Percentiles rank a stretch among this genome's conserved stretches.
These are phyloP conservation scores for Fusarium pseudocircinatum DNA, from an alignment of 2,329 filamentous ascomycete genomes.

Conservation along the genomic window DNA sequence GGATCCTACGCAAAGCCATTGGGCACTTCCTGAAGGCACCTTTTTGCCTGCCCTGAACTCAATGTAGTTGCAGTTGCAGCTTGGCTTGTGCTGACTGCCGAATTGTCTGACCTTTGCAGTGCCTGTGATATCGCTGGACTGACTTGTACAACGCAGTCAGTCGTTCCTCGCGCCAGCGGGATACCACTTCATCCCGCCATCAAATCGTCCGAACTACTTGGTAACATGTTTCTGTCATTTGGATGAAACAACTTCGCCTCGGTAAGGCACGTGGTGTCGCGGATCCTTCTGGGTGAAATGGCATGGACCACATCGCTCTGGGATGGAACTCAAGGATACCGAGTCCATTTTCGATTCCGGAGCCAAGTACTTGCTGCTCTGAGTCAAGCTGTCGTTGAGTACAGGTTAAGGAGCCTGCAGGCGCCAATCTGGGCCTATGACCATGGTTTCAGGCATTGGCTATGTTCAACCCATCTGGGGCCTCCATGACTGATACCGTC, in stretches of 20 bases:
- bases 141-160: not conserved
- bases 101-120: not conserved
- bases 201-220: not conserved
- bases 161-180: not conserved
- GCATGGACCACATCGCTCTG: not conserved
- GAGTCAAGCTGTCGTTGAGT: not conserved
- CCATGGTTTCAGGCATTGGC: not conserved
- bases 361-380: not conserved
- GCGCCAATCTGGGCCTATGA: too few relatives aligned
- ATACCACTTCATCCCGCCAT: not conserved
- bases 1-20: not conserved
- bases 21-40: not conserved
- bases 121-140: not conserved
- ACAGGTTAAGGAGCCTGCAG: not conserved
- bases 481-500: not conserved
- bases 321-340: not conserved
- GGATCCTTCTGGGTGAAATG: not conserved
- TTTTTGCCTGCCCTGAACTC: not conserved
- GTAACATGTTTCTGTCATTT: slow-evolving; percentile 2
- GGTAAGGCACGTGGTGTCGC: slow-evolving; percentile 6
- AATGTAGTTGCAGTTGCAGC: slow-evolving; percentile 9
- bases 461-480: not conserved
- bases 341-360: not conserved
- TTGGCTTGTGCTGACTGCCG: not conserved
- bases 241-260: slow-evolving; percentile 25